A percentile compares a stretch with the other conserved stretches of the same genome.
Conservation (phyloP, 441 rosid genomes). For the Pelargonium fulgidum region DNA sequence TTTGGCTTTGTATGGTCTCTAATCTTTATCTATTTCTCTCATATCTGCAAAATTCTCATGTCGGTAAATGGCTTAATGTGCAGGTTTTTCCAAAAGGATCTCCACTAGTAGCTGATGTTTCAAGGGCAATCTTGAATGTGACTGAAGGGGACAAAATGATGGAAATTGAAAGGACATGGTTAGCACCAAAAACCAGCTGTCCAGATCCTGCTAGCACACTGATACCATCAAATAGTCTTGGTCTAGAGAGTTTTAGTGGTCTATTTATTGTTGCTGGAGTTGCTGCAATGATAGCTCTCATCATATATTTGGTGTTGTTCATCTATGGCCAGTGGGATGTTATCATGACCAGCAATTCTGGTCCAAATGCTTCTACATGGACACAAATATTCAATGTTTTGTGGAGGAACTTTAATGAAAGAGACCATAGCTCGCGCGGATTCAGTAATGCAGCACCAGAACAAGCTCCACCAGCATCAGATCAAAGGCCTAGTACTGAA, state of each 20-base stretch:
- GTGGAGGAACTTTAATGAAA: not conserved
- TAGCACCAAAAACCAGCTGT: slow-evolving; percentile 29
- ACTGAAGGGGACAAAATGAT: slow-evolving; percentile 43
- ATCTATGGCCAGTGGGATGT: slow-evolving; percentile 17
- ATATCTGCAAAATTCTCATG: not conserved
- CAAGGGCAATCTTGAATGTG: slow-evolving; percentile 51
- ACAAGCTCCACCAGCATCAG: slow-evolving; percentile 24
- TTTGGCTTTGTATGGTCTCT: slow-evolving; percentile 57
- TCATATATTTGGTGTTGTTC: slow-evolving; percentile 29
- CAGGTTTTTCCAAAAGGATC: slow-evolving; percentile 57
- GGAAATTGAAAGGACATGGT: slow-evolving; percentile 36
- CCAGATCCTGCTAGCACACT: slow-evolving; percentile 24
- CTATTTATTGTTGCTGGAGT: slow-evolving; percentile 42
- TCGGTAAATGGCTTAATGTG: not conserved
- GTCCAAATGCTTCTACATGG: not conserved
- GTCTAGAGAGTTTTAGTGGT: slow-evolving; percentile 47
- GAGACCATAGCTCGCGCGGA: slow-evolving; percentile 11
- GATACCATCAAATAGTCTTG: slow-evolving; percentile 37
- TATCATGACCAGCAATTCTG: slow-evolving; percentile 8
- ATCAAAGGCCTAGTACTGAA: slow-evolving; percentile 8
- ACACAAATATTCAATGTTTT: slow-evolving; percentile 18
- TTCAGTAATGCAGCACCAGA: not conserved
- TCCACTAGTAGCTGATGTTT: slow-evolving; percentile 48
- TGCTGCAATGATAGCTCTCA: slow-evolving; percentile 32
- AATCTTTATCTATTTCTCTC: slow-evolving; percentile 3